These are phyloP conservation scores for Geotrichum klebahnii DNA, from an alignment of 1,139 yeast genomes.

Conservation along the genomic window DNA sequence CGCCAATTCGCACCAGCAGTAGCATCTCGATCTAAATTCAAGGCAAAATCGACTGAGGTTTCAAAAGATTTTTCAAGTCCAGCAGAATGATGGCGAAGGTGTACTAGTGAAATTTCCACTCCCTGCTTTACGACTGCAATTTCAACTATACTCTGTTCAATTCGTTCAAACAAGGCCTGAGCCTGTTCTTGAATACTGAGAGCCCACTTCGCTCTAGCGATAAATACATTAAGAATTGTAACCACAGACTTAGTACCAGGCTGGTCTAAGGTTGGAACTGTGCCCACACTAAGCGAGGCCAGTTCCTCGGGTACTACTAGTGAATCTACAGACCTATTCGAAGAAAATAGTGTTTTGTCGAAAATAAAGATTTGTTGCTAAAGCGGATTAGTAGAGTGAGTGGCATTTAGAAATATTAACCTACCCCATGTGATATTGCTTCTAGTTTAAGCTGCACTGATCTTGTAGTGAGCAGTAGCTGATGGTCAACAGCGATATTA, in stretches of 20 bases:
- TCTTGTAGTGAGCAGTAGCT: constrained; percentile 34
- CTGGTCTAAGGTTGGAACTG: constrained; percentile 16
- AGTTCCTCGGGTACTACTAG: constrained; percentile 11
- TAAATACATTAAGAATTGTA: constrained; percentile 19
- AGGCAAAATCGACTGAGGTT: constrained; percentile 29
- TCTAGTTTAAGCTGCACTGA: constrained; percentile 34
- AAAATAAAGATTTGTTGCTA: constrained; percentile 23
- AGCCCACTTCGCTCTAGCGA: constrained; percentile 23
- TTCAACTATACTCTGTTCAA: constrained; percentile 22
- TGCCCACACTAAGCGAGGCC: constrained; percentile 10
- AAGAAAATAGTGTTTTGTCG: constrained; percentile 20
- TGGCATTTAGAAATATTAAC: neutral
- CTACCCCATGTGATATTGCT: constrained; percentile 29
- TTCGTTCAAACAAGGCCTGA: constrained; percentile 16
- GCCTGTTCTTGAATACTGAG: constrained; percentile 15
- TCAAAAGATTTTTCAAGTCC: constrained; percentile 31
- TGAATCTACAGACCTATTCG: constrained; percentile 20
- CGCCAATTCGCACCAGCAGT: constrained; percentile 30
- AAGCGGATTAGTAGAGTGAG: neutral
- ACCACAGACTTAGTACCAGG: constrained; percentile 20
- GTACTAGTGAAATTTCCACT: constrained; percentile 32
- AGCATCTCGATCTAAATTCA: constrained; percentile 29
- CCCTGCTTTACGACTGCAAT: constrained; percentile 32
- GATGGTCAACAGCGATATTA: constrained; percentile 28
- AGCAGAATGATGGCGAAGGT: constrained; percentile 32